Conservation (phyloP, 352 stramenopile species). For the Thalassiosira sp. region DNA sequence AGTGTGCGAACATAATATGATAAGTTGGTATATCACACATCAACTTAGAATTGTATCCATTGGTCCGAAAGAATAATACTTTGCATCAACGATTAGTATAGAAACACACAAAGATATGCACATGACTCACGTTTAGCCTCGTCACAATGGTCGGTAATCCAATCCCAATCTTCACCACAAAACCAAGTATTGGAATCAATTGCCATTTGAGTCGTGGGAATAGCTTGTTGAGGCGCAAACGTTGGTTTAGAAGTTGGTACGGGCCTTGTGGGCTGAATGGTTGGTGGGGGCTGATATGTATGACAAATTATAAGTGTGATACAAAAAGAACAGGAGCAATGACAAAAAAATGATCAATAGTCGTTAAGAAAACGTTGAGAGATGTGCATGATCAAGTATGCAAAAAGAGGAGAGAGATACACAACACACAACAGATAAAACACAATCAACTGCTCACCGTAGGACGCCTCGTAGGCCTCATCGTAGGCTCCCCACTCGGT, state of each 20-base stretch:
- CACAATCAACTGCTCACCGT: not conserved
- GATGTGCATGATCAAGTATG: too few species aligned
- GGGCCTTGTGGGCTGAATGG: too few species aligned
- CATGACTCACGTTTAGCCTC: slow-evolving; percentile 6
- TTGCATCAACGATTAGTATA: not conserved
- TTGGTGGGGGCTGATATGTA: not conserved
- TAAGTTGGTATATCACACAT: not conserved
- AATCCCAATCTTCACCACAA: slow-evolving; percentile 33
- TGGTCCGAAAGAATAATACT: not conserved
- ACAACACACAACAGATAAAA: not conserved
- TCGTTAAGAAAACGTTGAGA: too few species aligned
- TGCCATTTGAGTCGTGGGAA: slow-evolving; percentile 5
- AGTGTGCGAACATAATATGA: not conserved
- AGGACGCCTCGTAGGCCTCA: not conserved
- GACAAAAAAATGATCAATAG: too few species aligned
- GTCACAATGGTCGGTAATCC: slow-evolving; percentile 24
- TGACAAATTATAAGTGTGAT: too few species aligned
- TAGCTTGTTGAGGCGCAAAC: not conserved
- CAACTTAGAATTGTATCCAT: not conserved
- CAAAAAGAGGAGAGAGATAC: not conserved
- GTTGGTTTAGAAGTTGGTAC: too few species aligned
- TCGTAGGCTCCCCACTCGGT: not conserved
- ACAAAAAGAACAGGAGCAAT: too few species aligned
- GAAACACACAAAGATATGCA: not conserved
- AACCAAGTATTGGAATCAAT: slow-evolving; percentile 33